Percentiles rank a stretch among this genome's conserved stretches.
Conservation (phyloP, 371 early-diverging fungal genomes). For the Apophysomyces trapeziformis region DNA sequence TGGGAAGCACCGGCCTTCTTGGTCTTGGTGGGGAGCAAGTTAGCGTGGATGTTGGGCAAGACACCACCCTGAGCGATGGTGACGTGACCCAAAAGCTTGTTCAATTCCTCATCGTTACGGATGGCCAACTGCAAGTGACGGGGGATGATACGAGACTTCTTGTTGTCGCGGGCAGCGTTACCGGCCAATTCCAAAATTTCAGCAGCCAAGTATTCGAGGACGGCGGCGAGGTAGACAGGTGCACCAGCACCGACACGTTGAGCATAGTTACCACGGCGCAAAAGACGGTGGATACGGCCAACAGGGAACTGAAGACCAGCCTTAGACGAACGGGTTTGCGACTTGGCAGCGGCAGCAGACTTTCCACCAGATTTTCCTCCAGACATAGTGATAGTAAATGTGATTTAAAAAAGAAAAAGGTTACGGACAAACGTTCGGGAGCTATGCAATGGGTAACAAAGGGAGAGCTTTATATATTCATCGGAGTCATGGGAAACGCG, state of each 20-base stretch:
- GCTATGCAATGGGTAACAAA: background rate
- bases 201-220: constrained; percentile 95
- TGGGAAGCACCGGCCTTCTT: constrained; percentile 71
- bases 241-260: constrained; percentile 95
- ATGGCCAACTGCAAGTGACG: constrained; percentile 92
- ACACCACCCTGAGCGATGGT: constrained; percentile 91
- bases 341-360: constrained; percentile 59
- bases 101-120: constrained; percentile 96
- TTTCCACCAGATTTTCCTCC: constrained; percentile 59
- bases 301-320: constrained; percentile 96
- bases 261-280: constrained; percentile 95
- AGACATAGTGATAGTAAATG: constrained; percentile 31
- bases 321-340: constrained; percentile 76
- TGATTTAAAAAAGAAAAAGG: background rate
- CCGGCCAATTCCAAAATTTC: constrained; percentile 97
- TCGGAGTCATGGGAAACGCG: constrained; percentile 9
- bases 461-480: background rate
- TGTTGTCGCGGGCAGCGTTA: constrained; percentile 96
- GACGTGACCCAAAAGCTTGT: constrained; percentile 91
- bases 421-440: background rate
- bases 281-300: constrained; percentile 95
- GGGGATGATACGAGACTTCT: constrained; percentile 94
- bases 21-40: constrained; percentile 72
- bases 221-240: constrained; percentile 95
- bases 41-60: constrained; percentile 84